Evolutionary conservation across 148 eudicot species (phyloP).

Genomic region (Chenopodium album): DNA sequence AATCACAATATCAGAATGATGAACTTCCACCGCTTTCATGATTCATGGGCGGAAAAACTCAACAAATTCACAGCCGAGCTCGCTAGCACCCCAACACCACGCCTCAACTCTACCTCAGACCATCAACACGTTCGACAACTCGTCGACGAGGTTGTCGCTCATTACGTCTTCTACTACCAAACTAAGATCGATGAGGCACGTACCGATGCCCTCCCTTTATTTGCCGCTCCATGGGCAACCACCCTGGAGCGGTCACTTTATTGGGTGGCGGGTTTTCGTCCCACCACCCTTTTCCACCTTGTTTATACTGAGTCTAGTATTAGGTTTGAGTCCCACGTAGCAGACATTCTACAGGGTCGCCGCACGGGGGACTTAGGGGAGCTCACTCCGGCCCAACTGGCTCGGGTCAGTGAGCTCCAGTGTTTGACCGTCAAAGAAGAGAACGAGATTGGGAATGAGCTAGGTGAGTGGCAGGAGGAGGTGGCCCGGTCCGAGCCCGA

Average conservation of each 20-base stretch:
- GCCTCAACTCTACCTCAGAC: conserved; percentile 38
- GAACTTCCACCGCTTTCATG: conserved; percentile 51
- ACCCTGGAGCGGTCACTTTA: conserved; percentile 67
- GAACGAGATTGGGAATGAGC: conserved; percentile 59
- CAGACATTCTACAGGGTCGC: conserved; percentile 51
- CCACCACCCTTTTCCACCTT: conserved; percentile 83
- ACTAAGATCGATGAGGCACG: conserved; percentile 42
- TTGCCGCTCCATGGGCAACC: conserved; percentile 65
- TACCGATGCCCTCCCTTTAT: conserved; percentile 45
- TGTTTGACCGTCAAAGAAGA: conserved; percentile 61
- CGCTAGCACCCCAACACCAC: conserved; percentile 26
- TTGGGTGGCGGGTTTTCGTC: conserved; percentile 86
- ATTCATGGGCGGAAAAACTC: conserved; percentile 62
- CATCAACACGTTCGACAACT: conserved; percentile 30
- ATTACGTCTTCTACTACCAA: conserved; percentile 48
- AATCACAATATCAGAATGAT: not conserved
- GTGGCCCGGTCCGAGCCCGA: conserved; percentile 31
- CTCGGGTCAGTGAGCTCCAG: conserved; percentile 71
- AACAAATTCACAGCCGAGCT: conserved; percentile 44
- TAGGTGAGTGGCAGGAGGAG: conserved; percentile 79
- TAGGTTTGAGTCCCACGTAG: conserved; percentile 55
- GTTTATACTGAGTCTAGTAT: conserved; percentile 70
- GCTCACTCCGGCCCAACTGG: conserved; percentile 60
- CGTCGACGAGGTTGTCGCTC: conserved; percentile 42
- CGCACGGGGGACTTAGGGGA: conserved; percentile 76